phyloP scores from a whole-genome alignment of 148 eudicot genomes.

The Rhododendron ovatum region DNA sequence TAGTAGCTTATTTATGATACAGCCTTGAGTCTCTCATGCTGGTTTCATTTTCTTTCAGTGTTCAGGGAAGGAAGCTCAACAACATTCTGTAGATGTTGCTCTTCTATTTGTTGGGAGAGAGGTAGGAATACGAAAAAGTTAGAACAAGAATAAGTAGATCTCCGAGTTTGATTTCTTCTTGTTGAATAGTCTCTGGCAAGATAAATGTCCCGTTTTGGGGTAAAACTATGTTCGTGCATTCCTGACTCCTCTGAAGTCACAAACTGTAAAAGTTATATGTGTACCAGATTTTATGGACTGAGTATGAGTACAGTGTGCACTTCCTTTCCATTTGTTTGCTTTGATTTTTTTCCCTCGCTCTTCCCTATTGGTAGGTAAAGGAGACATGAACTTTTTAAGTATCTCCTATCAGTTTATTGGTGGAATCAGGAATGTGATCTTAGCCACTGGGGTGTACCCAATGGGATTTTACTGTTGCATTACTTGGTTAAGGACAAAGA shows the following conservation, averaged over 20 bases:
- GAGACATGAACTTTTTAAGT: too few relatives aligned
- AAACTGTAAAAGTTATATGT: not conserved
- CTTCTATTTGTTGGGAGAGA: conserved; percentile 77
- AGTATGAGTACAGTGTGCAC: not conserved
- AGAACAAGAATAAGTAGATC: not conserved
- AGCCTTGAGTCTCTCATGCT: conserved; percentile 3
- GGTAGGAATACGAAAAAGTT: conserved; percentile 32
- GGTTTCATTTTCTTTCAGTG: conserved; percentile 48
- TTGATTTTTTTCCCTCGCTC: too few relatives aligned
- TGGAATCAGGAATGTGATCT: not conserved
- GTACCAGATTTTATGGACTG: not conserved
- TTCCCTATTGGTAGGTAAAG: too few relatives aligned
- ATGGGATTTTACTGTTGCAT: not conserved
- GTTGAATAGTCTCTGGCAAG: not conserved
- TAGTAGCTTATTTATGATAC: not conserved
- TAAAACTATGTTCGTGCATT: not conserved
- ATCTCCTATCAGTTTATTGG: not conserved
- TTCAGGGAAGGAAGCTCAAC: conserved; percentile 41
- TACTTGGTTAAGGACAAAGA: not conserved
- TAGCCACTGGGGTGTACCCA: not conserved
- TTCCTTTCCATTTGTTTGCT: not conserved
- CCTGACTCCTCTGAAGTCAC: not conserved
- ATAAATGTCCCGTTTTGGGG: not conserved
- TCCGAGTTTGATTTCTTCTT: not conserved
- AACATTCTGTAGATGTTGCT: conserved; percentile 52